phyloP scores from a whole-genome alignment of 257 asterid species.

The Plantago ovata region DNA sequence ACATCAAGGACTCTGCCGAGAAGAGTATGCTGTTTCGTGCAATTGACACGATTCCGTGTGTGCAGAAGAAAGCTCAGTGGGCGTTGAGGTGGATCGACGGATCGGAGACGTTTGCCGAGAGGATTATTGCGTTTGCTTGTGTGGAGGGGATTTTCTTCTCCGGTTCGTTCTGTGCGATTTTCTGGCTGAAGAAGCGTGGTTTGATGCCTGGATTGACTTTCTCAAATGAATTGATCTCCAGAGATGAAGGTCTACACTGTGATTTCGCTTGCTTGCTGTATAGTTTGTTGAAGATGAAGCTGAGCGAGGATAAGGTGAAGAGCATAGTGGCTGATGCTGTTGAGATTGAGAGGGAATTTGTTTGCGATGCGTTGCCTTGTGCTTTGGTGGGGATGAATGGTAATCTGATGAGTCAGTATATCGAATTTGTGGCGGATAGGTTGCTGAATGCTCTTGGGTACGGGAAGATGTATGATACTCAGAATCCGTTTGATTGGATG shows the following conservation, averaged over 20 bases:
- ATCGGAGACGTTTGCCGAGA: slow-evolving; percentile 71
- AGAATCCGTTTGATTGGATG: slow-evolving; percentile 96
- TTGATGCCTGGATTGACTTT: slow-evolving; percentile 83
- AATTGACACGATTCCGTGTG: slow-evolving; percentile 76
- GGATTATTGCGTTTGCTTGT: slow-evolving; percentile 78
- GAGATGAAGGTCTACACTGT: slow-evolving; percentile 94
- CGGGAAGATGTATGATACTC: slow-evolving; percentile 52
- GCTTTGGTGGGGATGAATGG: slow-evolving; percentile 87
- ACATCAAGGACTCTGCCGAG: slow-evolving; percentile 69
- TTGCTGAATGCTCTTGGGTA: slow-evolving; percentile 63
- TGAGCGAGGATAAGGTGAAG: slow-evolving; percentile 69
- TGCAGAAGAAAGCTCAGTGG: slow-evolving; percentile 81
- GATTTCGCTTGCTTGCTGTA: slow-evolving; percentile 89
- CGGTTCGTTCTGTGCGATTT: slow-evolving; percentile 85
- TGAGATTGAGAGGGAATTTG: slow-evolving; percentile 74
- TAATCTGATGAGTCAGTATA: slow-evolving; percentile 69
- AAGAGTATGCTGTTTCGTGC: slow-evolving; percentile 65
- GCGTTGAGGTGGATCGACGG: slow-evolving; percentile 95
- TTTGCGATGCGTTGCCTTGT: slow-evolving; percentile 78
- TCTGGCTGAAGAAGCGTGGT: slow-evolving; percentile 89
- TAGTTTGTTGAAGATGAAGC: slow-evolving; percentile 56
- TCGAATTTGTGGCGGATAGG: slow-evolving; percentile 83
- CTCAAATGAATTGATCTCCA: slow-evolving; percentile 77
- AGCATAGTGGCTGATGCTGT: slow-evolving; percentile 68
- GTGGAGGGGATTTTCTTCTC: slow-evolving; percentile 93